Base-by-base conservation (phyloP, 768 basidiomycete genomes). In the Lentinus tigrinus region DNA sequence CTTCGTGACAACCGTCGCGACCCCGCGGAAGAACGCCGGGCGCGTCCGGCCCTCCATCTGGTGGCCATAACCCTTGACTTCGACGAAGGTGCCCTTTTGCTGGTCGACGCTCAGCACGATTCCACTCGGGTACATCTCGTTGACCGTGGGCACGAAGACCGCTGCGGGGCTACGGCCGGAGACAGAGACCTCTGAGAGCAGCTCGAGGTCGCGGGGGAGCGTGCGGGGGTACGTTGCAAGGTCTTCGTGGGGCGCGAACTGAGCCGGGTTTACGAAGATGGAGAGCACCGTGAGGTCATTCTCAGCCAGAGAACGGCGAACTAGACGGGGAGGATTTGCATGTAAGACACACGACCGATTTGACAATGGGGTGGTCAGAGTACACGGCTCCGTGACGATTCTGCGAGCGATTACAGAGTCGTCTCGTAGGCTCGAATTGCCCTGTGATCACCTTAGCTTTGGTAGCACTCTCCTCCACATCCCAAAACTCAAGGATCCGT, bases 191-290 rank as follows among this genome's bases (percentile, higher is more conserved):
- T 72, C 69, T 16, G 67, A 63, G 19, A 97, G 80, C 14, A 84
- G 75, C 47, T 81, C 75, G 19, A 98, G 78, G 72, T 99, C 97
- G 3, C 70, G 65, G 0, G 86, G 78, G 3, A 99, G 77, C 0
- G 94, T 96, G 39, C 94, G 87, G 1, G 97, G 97, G 72, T 99
- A 99, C 5, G 88, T 85, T 26, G 81, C 80, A 3, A 98, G 84
- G 70, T 98, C 97, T 74, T 99, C 97, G 63, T 93, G 87, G 0
- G 93, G 95, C 1, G 96, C 93, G 65, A 99, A 99, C 72, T 98
- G 95, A 3, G 95, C 90, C 0, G 97, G 97, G 70, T 99, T 98
- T 58, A 99, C 95, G 71, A 98, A 99, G 65, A 99, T 93, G 26
- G 95, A 97, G 57, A 98, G 76, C 64, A 98, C 85, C 0, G 97